phyloP scores from a whole-genome alignment of 345 rosid genomes.

The Isatis tinctoria region DNA sequence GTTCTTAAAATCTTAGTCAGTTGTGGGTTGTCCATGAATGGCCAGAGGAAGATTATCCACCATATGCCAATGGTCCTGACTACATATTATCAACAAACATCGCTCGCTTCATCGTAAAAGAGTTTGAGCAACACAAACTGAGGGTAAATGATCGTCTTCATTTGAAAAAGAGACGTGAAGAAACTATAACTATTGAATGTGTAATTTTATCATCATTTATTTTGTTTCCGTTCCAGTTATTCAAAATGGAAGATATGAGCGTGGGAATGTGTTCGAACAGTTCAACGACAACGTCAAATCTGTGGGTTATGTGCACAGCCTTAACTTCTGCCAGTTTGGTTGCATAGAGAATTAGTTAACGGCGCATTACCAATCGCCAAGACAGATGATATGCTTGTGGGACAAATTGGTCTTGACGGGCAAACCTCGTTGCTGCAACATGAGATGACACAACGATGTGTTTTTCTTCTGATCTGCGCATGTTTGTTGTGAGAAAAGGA shows the following conservation, averaged over 20 bases:
- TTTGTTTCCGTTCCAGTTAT: slow-evolving; percentile 39
- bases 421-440: slow-evolving; percentile 56
- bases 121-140: slow-evolving; percentile 59
- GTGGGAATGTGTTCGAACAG: slow-evolving; percentile 85
- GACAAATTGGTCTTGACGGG: slow-evolving; percentile 42
- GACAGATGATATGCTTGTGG: slow-evolving; percentile 80
- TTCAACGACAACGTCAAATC: slow-evolving; percentile 51
- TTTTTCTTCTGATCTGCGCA: background rate
- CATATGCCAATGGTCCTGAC: slow-evolving; percentile 83
- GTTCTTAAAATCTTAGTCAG: background rate
- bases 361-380: slow-evolving; percentile 77
- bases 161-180: background rate
- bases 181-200: background rate
- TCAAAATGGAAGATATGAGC: slow-evolving; percentile 88
- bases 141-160: slow-evolving; percentile 38
- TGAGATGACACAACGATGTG: slow-evolving; percentile 41
- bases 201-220: background rate
- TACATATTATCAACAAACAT: slow-evolving; percentile 62
- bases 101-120: slow-evolving; percentile 45
- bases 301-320: slow-evolving; percentile 58
- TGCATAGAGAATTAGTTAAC: slow-evolving; percentile 63
- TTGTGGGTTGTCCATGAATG: slow-evolving; percentile 48
- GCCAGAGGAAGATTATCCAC: slow-evolving; percentile 86
- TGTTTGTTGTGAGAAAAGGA: background rate
- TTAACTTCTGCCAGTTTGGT: slow-evolving; percentile 72